phyloP scores from a whole-genome alignment of 2,329 filamentous ascomycete species.

The Paraphoma chrysanthemicola region DNA sequence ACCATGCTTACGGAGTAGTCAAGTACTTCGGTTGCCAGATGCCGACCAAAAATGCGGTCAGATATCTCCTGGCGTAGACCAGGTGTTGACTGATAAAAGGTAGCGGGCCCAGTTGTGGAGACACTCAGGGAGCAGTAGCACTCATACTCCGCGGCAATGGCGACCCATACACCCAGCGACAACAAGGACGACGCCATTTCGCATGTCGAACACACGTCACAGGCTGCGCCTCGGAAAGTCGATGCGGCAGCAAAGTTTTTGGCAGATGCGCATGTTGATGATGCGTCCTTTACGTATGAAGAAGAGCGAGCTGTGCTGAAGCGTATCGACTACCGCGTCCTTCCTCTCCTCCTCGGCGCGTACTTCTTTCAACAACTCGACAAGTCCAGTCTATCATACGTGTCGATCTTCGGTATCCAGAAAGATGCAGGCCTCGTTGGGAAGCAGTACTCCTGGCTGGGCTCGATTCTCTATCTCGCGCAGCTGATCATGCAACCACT shows the following conservation, averaged over 20 bases:
- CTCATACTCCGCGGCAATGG: constrained; percentile 7
- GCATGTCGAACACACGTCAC: constrained; percentile 17
- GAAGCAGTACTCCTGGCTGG: constrained; percentile 64
- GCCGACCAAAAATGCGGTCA: constrained; percentile 4
- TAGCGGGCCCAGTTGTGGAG: not conserved
- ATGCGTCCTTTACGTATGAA: constrained; percentile 54
- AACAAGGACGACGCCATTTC: constrained; percentile 23
- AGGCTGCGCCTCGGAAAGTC: constrained; percentile 7
- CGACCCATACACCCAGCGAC: not conserved
- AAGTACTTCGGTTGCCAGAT: not conserved
- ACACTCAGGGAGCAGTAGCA: not conserved
- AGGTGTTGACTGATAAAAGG: constrained; percentile 10
- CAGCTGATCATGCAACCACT: constrained; percentile 61
- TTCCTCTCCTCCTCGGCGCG: constrained; percentile 63
- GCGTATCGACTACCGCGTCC: constrained; percentile 57
- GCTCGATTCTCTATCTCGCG: constrained; percentile 65
- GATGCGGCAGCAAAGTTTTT: constrained; percentile 59
- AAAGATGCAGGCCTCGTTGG: constrained; percentile 57
- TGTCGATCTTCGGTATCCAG: constrained; percentile 59
- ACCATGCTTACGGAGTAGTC: not conserved
- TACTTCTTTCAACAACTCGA: constrained; percentile 67
- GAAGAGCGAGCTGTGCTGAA: constrained; percentile 60
- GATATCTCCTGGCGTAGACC: not conserved
- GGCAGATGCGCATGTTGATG: constrained; percentile 46
- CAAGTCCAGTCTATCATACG: constrained; percentile 53